These are phyloP conservation scores for Macrolepiota dolichaula DNA, from an alignment of 768 basidiomycete species.

Conservation along the genomic window DNA sequence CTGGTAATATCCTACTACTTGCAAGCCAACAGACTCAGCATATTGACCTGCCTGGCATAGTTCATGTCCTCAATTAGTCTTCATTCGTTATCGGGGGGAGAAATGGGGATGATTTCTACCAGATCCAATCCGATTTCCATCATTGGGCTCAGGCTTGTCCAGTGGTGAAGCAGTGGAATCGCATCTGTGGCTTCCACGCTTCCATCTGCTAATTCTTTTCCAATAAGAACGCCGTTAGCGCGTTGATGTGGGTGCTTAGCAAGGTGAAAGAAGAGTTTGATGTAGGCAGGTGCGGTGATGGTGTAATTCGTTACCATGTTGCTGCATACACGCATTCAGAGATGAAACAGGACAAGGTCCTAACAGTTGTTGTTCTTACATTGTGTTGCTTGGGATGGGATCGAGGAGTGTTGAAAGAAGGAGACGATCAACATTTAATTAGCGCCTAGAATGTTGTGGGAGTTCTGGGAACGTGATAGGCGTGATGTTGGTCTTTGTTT, in stretches of 20 bases:
- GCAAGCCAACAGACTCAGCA: conserved; percentile 49
- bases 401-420: neutral
- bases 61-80: conserved; percentile 1
- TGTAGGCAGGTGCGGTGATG: conserved; percentile 59
- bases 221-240: conserved; percentile 80
- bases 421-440: neutral
- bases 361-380: neutral
- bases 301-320: conserved; percentile 35
- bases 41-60: conserved; percentile 51
- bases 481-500: conserved; percentile 5
- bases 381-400: neutral
- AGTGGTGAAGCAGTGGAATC: conserved; percentile 79
- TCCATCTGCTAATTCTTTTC: conserved; percentile 31
- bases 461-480: neutral
- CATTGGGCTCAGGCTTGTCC: conserved; percentile 81
- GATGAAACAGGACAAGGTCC: neutral
- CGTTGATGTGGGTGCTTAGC: conserved; percentile 73
- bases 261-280: conserved; percentile 75
- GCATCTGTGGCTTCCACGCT: conserved; percentile 57
- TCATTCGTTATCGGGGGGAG: neutral
- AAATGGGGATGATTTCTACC: conserved; percentile 35
- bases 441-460: neutral
- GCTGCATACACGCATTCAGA: neutral
- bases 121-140: conserved; percentile 84
- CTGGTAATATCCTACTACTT: conserved; percentile 74